Base-by-base conservation (phyloP, 139 green algal species). In the Chlamydomonas schloesseri region DNA sequence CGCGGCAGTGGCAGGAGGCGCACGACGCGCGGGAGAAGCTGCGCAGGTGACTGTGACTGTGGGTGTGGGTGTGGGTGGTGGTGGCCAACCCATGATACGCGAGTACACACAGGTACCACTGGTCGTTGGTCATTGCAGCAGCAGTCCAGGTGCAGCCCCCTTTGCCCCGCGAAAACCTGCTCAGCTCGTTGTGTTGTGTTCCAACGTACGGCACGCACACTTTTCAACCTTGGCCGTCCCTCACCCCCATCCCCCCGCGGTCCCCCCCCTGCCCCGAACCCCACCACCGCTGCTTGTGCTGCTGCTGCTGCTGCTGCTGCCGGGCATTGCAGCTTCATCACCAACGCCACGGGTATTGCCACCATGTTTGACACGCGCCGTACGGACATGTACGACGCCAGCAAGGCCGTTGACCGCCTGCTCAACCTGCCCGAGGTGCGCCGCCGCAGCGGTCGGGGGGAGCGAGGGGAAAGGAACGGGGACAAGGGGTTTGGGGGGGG, bases 331-430 rank as follows among this genome's bases (percentile, higher is more conserved):
- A 65, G 60, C 26, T 82, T 85, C 73, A 67, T 76, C 79, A 89
- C 34, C 47, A 91, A 91, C 67, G 71, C 89, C 6, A 88, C 78
- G 31, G 91, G 93, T 0, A 73, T 93, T 2, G 89, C 88, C 47
- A 96, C 94, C 1, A 83, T 96, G 71, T 84, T 96, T 21, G 94
- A 96, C 80, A 87, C 89, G 5, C 87, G 94, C 21, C 57, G 93
- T 5, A 86, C 46, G 9, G 60, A 83, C 60, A 62, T 73, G 29
- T 96, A 96, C 71, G 94, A 96, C 80, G 71, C 89, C 17, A 84
- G 76, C 24, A 83, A 93, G 31, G n/a, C 86, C 6, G 93, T 94
- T 9, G 89, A 95, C 58, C 46, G 73, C 11, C 94, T 94, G 76
- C 89, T 96, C 14, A 97, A 96, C 86, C 84, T 86, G 57, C 80